Percentiles rank a stretch among this genome's conserved stretches.
Conservation (phyloP, 139 green algal genomes). For the Gonium pectorale region DNA sequence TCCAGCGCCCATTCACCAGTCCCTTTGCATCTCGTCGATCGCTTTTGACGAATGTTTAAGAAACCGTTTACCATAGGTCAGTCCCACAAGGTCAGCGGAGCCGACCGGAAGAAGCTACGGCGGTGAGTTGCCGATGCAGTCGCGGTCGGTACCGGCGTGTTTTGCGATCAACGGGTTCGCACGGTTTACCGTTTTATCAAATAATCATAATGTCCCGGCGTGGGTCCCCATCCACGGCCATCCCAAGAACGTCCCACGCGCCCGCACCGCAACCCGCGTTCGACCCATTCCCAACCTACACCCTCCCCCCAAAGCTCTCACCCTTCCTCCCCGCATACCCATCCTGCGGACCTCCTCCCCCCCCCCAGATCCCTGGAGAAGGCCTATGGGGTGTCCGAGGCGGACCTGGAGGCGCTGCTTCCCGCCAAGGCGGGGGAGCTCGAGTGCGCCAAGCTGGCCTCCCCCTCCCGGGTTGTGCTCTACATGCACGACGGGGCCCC, state of each 20-base stretch:
- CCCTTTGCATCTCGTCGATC: background rate
- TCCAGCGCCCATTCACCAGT: too few species aligned
- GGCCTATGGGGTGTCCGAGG: conserved; percentile 24
- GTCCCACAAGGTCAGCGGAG: conserved; percentile 62
- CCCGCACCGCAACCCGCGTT: too few species aligned
- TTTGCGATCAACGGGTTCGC: too few species aligned
- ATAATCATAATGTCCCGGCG: too few species aligned
- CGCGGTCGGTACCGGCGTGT: too few species aligned
- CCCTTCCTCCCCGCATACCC: too few species aligned
- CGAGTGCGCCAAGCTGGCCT: conserved; percentile 62
- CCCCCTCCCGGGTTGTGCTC: conserved; percentile 55
- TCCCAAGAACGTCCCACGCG: too few species aligned
- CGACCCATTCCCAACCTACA: too few species aligned
- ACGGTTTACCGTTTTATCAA: too few species aligned
- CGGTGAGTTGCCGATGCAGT: too few species aligned
- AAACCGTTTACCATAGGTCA: conserved; percentile 46
- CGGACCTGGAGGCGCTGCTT: conserved; percentile 59
- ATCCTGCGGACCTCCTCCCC: background rate
- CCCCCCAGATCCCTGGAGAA: conserved; percentile 54
- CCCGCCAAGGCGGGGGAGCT: conserved; percentile 71
- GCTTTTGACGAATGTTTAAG: conserved; percentile 52
- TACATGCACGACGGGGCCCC: conserved; percentile 61
- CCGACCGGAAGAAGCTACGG: conserved; percentile 71
- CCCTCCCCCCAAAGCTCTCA: too few species aligned
- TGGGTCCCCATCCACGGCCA: too few species aligned